These are phyloP conservation scores for Xylariaceae sp. DNA, from an alignment of 2,329 filamentous ascomycete genomes.

Conservation along the genomic window DNA sequence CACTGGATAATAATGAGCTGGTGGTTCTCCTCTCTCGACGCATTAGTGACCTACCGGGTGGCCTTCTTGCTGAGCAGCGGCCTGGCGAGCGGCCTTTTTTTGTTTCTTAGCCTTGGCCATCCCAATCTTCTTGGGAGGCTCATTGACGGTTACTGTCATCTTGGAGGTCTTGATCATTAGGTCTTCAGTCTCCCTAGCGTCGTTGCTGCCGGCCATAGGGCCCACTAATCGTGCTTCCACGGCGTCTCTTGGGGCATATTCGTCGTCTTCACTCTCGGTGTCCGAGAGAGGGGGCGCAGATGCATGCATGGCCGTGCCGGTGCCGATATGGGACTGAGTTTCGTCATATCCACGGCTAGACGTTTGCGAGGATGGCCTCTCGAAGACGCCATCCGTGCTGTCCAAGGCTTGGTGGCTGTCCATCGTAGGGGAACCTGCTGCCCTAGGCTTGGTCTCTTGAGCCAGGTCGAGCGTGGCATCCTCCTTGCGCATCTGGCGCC, in stretches of 20 bases:
- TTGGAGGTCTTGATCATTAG: constrained; percentile 19
- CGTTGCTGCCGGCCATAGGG: constrained; percentile 10
- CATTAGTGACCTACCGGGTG: constrained; percentile 32
- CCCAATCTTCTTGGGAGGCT: constrained; percentile 38
- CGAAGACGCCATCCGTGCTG: neutral
- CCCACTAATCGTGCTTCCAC: constrained; percentile 37
- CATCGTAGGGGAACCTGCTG: no score
- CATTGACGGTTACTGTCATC: constrained; percentile 24
- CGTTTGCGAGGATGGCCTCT: constrained; percentile 4
- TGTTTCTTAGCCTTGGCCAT: constrained; percentile 48
- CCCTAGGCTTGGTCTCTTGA: constrained; percentile 10
- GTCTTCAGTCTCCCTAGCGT: constrained; percentile 7
- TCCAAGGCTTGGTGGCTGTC: no score
- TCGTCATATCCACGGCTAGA: constrained; percentile 3
- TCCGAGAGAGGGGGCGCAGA: constrained; percentile 11
- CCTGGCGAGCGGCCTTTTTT: constrained; percentile 41
- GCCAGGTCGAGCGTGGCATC: constrained; percentile 56
- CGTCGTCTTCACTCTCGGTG: constrained; percentile 30
- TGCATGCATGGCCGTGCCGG: constrained; percentile 6
- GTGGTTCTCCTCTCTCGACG: neutral
- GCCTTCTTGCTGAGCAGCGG: constrained; percentile 30
- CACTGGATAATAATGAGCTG: constrained; percentile 36
- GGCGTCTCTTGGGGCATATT: constrained; percentile 43
- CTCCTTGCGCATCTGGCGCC: constrained; percentile 77
- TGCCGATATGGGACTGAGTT: constrained; percentile 5